phyloP scores from a whole-genome alignment of 2,329 filamentous ascomycete genomes.

The Rhynchosporium graminicola region DNA sequence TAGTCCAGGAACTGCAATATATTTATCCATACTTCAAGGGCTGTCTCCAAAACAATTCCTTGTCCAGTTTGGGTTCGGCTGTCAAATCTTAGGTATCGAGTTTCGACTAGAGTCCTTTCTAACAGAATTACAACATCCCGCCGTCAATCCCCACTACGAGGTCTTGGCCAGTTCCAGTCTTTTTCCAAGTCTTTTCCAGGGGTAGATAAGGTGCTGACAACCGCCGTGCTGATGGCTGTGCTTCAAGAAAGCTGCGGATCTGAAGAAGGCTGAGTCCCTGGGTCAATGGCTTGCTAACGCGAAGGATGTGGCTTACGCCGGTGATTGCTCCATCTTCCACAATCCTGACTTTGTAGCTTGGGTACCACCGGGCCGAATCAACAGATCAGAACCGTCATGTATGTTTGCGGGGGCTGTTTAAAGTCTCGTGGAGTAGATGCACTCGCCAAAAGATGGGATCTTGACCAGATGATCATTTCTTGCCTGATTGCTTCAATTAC shows the following conservation, averaged over 20 bases:
- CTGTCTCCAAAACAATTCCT: background rate
- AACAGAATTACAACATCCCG: background rate
- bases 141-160: background rate
- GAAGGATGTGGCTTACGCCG: constrained; percentile 13
- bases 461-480: background rate
- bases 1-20: background rate
- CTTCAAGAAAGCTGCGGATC: constrained; percentile 20
- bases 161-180: constrained; percentile 5
- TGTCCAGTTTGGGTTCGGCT: constrained; percentile 1
- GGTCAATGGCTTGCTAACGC: constrained; percentile 14
- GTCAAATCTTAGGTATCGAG: background rate
- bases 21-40: constrained; percentile 6
- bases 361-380: constrained; percentile 14
- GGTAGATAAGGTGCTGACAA: constrained; percentile 29
- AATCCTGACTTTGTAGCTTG: constrained; percentile 13
- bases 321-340: constrained; percentile 10
- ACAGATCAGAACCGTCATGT: background rate
- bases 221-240: constrained; percentile 26
- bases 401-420: constrained; percentile 2
- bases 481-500: background rate
- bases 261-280: constrained; percentile 17
- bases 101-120: background rate
- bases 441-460: background rate
- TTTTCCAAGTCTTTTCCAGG: constrained; percentile 13
- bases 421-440: background rate